phyloP scores from a whole-genome alignment of 2,329 filamentous ascomycete species.

The Colletotrichum lini region DNA sequence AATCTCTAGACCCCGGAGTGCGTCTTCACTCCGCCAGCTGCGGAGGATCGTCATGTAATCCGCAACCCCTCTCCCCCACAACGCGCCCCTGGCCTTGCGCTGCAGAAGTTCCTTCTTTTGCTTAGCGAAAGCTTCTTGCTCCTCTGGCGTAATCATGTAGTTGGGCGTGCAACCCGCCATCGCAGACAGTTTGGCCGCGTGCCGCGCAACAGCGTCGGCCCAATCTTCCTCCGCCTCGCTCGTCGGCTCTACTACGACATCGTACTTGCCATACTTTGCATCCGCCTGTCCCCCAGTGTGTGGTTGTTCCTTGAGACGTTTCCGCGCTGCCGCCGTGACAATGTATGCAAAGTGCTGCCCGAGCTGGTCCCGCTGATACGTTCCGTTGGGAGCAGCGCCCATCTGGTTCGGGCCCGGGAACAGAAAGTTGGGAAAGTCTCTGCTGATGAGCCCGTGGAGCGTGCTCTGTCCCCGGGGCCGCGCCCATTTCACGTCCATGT shows the following conservation, averaged over 20 bases:
- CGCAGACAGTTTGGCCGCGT: conserved; percentile 27
- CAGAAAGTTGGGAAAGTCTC: conserved; percentile 45
- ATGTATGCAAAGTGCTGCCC: conserved; percentile 62
- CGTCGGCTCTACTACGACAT: conserved; percentile 48
- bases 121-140: background rate
- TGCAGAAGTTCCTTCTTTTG: background rate
- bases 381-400: background rate
- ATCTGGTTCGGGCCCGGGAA: conserved; percentile 37
- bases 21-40: background rate
- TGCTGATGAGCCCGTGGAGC: conserved; percentile 40
- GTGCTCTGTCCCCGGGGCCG: conserved; percentile 20
- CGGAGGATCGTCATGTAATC: conserved; percentile 10
- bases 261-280: conserved; percentile 52
- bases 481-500: conserved; percentile 43
- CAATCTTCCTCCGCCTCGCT: conserved; percentile 46
- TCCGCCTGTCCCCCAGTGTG: background rate
- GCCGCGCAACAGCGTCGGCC: conserved; percentile 50
- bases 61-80: conserved; percentile 3
- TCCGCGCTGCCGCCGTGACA: conserved; percentile 42
- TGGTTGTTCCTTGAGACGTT: background rate
- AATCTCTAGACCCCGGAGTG: background rate
- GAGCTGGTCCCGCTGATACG: conserved; percentile 46
- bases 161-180: conserved; percentile 32
- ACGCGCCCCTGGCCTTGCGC: background rate
- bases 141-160: conserved; percentile 14